Base-by-base conservation (phyloP, 768 basidiomycete species). In the Mrakia hoshinonis region DNA sequence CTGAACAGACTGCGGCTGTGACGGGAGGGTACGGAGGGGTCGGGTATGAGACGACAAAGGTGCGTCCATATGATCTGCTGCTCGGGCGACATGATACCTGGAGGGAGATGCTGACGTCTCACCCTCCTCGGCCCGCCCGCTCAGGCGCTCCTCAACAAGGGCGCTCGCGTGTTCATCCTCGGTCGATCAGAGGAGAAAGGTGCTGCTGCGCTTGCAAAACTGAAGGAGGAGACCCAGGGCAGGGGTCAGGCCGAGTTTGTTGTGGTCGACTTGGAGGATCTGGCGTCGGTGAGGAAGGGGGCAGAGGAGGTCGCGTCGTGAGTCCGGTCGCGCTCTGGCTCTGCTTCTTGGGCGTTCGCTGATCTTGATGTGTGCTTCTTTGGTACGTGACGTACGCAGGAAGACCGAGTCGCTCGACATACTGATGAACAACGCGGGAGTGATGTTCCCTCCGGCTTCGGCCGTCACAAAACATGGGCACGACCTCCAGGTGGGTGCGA, bases 401-500 rank as follows among this genome's bases (percentile, higher is more conserved):
- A 70, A 70, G 61, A 54, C 36, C 22, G 18, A n/a, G 13, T 60
- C 62, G 34, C 48, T 70, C 18, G 69, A 70, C 4, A 55, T 60
- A 11, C 47, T 70, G 0, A 49, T 70, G n/a, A 63, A 64, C 62
- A 70, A 70, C 47, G 69, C 60, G 1, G 69, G 69, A 0, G 69
- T 70, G 10, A 68, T 68, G 67, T 54, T 47, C 20, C 64, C 64
- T 31, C 24, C 26, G 1, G 18, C 43, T 9, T n/a, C 22, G 6
- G 31, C 47, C 3, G 15, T 66, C 47, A 49, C 64, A 10, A 51
- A 46, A 9, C 46, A 51, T 7, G 43, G 64, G 6, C 29, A 49
- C 29, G 64, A 66, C 22, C 24, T 71, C 13, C 74, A 75, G 66
- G 66, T 64, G 13, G 66, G 69, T 15, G 68, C 67, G 2, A 72